Evolutionary conservation across 2,329 filamentous ascomycete genomes (phyloP).

Genomic region (Calonectria pseudoreteaudii): DNA sequence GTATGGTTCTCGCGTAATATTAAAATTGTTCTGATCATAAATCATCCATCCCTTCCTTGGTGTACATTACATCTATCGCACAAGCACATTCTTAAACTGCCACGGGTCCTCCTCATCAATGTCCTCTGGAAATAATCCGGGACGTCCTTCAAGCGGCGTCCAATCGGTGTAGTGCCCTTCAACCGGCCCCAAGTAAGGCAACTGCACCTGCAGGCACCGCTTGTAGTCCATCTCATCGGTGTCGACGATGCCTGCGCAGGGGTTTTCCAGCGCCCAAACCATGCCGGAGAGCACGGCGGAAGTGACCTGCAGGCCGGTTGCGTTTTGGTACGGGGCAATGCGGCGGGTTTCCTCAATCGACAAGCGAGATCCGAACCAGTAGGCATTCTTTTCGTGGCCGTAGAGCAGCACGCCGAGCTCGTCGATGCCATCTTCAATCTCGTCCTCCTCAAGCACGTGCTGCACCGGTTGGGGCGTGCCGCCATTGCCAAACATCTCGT

Average conservation of each 20-base stretch:
- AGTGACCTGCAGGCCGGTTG: neutral
- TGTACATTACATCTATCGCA: neutral
- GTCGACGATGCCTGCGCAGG: neutral
- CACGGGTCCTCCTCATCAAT: conserved; percentile 1
- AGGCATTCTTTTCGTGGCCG: conserved; percentile 4
- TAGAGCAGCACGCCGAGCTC: neutral
- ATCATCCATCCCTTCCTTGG: neutral
- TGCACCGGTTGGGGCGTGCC: neutral
- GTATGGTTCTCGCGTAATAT: neutral
- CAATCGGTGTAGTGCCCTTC: neutral
- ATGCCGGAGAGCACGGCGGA: neutral
- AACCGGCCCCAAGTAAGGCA: neutral
- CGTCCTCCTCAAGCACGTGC: neutral
- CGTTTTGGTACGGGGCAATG: conserved; percentile 3
- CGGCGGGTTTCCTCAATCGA: conserved; percentile 1
- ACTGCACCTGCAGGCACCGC: neutral
- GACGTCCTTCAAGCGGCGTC: neutral
- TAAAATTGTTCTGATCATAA: neutral
- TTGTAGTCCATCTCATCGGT: neutral
- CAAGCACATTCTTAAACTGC: conserved; percentile 7
- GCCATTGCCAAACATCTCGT: conserved; percentile 11
- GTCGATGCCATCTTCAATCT: neutral
- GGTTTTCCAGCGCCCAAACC: conserved; percentile 1
- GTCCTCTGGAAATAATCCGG: neutral
- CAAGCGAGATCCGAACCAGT: conserved; percentile 3